Conservation (phyloP, 2,329 filamentous ascomycete genomes). For the Colletotrichum lini region DNA sequence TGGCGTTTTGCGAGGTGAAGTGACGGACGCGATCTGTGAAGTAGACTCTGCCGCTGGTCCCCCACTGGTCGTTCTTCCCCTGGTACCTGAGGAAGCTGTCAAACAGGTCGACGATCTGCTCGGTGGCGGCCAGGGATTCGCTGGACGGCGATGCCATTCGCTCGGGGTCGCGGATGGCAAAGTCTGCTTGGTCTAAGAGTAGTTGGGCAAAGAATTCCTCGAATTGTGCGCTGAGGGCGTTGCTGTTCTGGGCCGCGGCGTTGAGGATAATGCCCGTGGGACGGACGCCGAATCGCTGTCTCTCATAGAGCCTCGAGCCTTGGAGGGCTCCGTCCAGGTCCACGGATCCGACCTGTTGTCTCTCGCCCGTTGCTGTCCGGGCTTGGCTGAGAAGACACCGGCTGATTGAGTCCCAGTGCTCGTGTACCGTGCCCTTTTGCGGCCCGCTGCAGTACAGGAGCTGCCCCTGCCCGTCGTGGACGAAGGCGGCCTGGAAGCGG, state of each 20-base stretch:
- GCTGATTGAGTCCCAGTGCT: conserved; percentile 25
- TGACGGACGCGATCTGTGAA: conserved; percentile 45
- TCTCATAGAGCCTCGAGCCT: conserved; percentile 32
- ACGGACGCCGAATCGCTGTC: conserved; percentile 7
- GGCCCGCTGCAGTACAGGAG: conserved; percentile 32
- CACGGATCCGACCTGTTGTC: conserved; percentile 10
- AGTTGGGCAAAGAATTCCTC: conserved; percentile 31
- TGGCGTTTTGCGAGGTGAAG: conserved; percentile 45
- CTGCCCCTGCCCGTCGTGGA: conserved; percentile 36
- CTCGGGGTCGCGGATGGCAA: conserved; percentile 29
- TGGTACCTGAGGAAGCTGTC: conserved; percentile 46
- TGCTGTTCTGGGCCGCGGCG: conserved; percentile 11
- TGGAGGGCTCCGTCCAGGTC: conserved; percentile 19
- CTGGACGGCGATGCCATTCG: not conserved
- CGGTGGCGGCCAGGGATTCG: not conserved
- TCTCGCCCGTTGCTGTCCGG: conserved; percentile 11
- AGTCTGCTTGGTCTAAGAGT: conserved; percentile 36
- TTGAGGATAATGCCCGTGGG: conserved; percentile 29
- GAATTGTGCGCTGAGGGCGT: conserved; percentile 20
- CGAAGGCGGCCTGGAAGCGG: conserved; percentile 38
- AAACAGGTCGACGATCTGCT: conserved; percentile 43
- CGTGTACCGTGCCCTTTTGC: conserved; percentile 23
- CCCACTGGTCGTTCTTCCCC: conserved; percentile 46
- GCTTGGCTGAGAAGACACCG: conserved; percentile 21
- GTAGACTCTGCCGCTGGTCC: conserved; percentile 41